These are phyloP conservation scores for Harringtonia aguacate DNA, from an alignment of 2,329 filamentous ascomycete species.

Conservation along the genomic window DNA sequence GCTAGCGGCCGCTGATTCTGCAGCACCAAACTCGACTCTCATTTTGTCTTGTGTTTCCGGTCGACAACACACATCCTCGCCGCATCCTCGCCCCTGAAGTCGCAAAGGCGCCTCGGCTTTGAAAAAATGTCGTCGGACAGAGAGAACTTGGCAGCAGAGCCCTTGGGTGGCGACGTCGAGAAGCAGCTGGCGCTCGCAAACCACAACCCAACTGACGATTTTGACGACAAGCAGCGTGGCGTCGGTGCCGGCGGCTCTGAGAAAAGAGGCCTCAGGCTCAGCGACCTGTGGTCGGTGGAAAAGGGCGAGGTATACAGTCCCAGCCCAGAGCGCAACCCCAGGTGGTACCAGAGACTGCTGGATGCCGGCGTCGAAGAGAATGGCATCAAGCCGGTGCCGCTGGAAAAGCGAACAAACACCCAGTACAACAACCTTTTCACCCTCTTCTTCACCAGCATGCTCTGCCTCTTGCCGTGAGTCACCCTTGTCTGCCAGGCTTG, in stretches of 20 bases:
- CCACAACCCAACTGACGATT: not conserved
- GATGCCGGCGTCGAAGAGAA: conserved; percentile 39
- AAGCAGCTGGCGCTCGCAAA: conserved; percentile 8
- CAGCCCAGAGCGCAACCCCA: conserved; percentile 18
- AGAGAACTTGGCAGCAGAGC: not conserved
- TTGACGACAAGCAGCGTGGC: not conserved
- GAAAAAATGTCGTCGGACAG: conserved; percentile 8
- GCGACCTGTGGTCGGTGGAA: conserved; percentile 16
- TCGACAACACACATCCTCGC: not conserved
- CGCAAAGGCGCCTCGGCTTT: too few relatives aligned
- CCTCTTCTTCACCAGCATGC: conserved; percentile 47
- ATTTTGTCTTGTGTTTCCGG: too few relatives aligned
- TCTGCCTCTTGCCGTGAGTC: conserved; percentile 46
- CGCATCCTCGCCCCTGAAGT: too few relatives aligned
- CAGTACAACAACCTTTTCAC: conserved; percentile 47
- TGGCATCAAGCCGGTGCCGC: conserved; percentile 44
- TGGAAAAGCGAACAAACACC: conserved; percentile 40
- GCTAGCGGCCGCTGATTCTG: too few relatives aligned
- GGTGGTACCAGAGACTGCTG: conserved; percentile 31
- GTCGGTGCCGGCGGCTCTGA: conserved; percentile 11
- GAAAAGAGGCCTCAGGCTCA: not conserved
- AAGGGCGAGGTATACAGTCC: conserved; percentile 22
- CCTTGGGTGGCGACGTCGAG: conserved; percentile 11
- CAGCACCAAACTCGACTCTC: too few relatives aligned
- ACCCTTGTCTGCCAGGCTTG: not conserved